Percentiles rank a stretch among this genome's conserved stretches.
phyloP scores from a whole-genome alignment of 441 rosid genomes.

The Jatropha multifida region DNA sequence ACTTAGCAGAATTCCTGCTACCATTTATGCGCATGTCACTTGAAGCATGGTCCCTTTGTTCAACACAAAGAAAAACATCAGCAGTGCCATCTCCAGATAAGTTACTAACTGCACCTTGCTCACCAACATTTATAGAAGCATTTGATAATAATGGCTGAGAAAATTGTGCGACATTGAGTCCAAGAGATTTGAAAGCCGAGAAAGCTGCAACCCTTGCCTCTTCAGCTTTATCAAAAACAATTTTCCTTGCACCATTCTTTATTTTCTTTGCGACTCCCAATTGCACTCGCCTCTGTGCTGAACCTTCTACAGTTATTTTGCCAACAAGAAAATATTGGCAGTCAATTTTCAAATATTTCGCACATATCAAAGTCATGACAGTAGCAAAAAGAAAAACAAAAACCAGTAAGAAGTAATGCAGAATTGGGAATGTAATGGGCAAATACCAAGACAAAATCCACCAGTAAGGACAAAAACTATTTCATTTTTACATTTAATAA shows the following conservation, averaged over 20 bases:
- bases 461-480: not conserved
- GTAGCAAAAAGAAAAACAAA: not conserved
- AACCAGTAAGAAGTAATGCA: not conserved
- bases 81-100: slow-evolving; percentile 33
- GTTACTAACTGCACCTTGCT: slow-evolving; percentile 34
- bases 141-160: slow-evolving; percentile 48
- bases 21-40: slow-evolving; percentile 34
- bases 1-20: slow-evolving; percentile 33
- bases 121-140: slow-evolving; percentile 35
- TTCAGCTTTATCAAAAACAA: slow-evolving; percentile 98
- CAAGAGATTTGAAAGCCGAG: slow-evolving; percentile 89
- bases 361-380: not conserved
- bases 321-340: slow-evolving; percentile 26
- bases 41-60: slow-evolving; percentile 34
- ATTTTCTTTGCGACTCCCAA: slow-evolving; percentile 94
- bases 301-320: slow-evolving; percentile 43
- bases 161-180: slow-evolving; percentile 65
- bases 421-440: not conserved
- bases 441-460: not conserved
- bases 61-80: slow-evolving; percentile 29
- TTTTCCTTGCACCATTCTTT: slow-evolving; percentile 91
- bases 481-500: not conserved
- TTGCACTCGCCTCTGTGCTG: slow-evolving; percentile 76
- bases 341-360: not conserved
- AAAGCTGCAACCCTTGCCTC: slow-evolving; percentile 95